Base-by-base conservation (phyloP, 371 early-diverging fungal species). In the Gilbertella persicaria region DNA sequence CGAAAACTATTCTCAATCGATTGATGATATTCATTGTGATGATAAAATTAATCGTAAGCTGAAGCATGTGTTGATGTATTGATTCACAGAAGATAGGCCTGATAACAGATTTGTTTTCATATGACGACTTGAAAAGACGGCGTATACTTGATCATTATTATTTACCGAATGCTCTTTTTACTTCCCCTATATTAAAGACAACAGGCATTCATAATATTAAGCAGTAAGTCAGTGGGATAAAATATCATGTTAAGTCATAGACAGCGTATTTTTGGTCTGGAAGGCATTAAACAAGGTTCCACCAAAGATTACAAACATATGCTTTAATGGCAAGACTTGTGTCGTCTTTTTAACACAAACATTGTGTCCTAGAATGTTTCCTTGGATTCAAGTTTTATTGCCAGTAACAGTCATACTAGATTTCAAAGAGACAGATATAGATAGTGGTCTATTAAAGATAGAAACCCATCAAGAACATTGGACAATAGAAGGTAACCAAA, bases 191-290 rank as follows among this genome's bases (percentile, higher is more conserved):
- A 14, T 45, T 84, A 49, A 71, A 67, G 7, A 71, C 79, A 16
- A 46, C 65, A 29, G 82, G 82, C 2, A 62, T 71, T 14, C 69
- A 71, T 24, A 84, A 79, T 44, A 84, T 84, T 20, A 75, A 79
- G 45, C 58, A 58, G 69, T 69, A 57, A 46, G 16, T 20, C 13
- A 17, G 13, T 44, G 14, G 30, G 29, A 28, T 21, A 26, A 23
- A 23, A 41, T 10, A 23, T 14, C 13, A 7, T 20, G 8, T 33
- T 26, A 2, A 25, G 17, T 9, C 21, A 21, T 40, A n/a, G 13
- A 19, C 23, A 78, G 75, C 39, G 71, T 79, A 2, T 69, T 73
- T 25, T 52, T 75, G 3, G 78, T 83, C 1, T 78, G 82, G 82
- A 73, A 71, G 2, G 67, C 76, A 7, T 55, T 79, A 41, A 81